A percentile compares a stretch with the other conserved stretches of the same genome.
These are phyloP conservation scores for Polytrichum formosum DNA, from an alignment of 225 moss, liverwort and hornwort species.

Conservation along the genomic window DNA sequence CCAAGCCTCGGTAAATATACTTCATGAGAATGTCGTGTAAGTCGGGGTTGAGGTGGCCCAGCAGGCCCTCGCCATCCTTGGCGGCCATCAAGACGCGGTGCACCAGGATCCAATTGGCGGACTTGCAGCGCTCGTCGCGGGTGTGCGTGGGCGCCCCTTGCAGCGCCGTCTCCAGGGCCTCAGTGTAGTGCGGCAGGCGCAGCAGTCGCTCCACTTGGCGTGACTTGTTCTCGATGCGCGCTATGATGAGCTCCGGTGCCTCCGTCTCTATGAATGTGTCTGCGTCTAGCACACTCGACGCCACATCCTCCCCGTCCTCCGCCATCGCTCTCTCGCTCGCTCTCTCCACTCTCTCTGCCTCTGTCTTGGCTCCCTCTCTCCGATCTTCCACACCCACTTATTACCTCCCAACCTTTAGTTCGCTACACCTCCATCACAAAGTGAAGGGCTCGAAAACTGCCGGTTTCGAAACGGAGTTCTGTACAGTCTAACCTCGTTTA, in stretches of 20 bases:
- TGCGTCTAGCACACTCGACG: slow-evolving; percentile 36
- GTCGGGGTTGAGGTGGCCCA: slow-evolving; percentile 70
- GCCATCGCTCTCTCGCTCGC: slow-evolving; percentile 16
- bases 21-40: slow-evolving; percentile 90
- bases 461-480: too few relatives aligned
- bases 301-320: slow-evolving; percentile 22
- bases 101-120: slow-evolving; percentile 91
- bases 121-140: slow-evolving; percentile 94
- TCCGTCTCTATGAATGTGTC: slow-evolving; percentile 79
- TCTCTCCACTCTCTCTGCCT: too few relatives aligned
- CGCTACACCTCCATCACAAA: too few relatives aligned
- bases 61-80: slow-evolving; percentile 80
- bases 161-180: slow-evolving; percentile 79
- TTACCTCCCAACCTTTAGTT: too few relatives aligned
- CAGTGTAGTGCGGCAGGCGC: slow-evolving; percentile 69
- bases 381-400: too few relatives aligned
- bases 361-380: too few relatives aligned
- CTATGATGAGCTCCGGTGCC: slow-evolving; percentile 78
- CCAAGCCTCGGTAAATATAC: slow-evolving; percentile 92
- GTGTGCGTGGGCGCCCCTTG: slow-evolving; percentile 83
- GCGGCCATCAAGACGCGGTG: slow-evolving; percentile 98
- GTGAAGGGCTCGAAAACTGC: too few relatives aligned
- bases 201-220: slow-evolving; percentile 86
- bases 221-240: slow-evolving; percentile 82
- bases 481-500: too few relatives aligned